Evolutionary conservation across 2,329 filamentous ascomycete species (phyloP), one percentile per base, ranked within the genome.

Genomic region (Trichoderma sp.): DNA sequence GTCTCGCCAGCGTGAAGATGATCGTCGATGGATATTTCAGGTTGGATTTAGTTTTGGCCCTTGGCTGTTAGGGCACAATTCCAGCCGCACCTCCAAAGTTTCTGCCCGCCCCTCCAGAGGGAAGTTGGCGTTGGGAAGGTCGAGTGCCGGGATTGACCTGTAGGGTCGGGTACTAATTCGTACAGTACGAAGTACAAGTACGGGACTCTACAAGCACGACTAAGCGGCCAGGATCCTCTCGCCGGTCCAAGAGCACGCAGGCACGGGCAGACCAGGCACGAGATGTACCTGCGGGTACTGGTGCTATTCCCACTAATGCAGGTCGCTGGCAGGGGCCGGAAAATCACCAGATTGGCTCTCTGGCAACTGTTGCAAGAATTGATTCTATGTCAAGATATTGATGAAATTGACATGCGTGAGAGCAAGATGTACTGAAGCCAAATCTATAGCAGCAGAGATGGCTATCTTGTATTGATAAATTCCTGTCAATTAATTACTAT

Each of bases 11-110:
- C 17, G 43, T 20, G 55, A 28, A 32, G 34, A 68, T 58, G 65
- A 68, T 68, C 57, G 66, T 69, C 66, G 28, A 69, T 53, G 57
- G 65, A 32, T 17, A 20, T 58, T 58, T 26, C 26, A 30, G 8
- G 36, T 67, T 26, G 32, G 23, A 23, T 66, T 66, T 55, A 32
- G 28, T 66, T 55, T 66, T 36, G 47, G 39, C n/a, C 28, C 32
- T 55, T 47, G 36, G 23, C 23, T 57, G 32, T 57, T 39, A 20
- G 65, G 39, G 66, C 66, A 36, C 39, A 53, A 39, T 58, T 69
- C 66, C 66, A 69, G 66, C 66, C 66, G 66, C 66, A 69, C 66
- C 66, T 62, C 57, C 57, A 69, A 59, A 47, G 65, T 68, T 68
- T 68, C 65, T 57, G 23, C 43, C 55, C 65, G 34, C 36, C 55